Base-by-base conservation (phyloP, 2,329 filamentous ascomycete species). In the Neonectria magnoliae region DNA sequence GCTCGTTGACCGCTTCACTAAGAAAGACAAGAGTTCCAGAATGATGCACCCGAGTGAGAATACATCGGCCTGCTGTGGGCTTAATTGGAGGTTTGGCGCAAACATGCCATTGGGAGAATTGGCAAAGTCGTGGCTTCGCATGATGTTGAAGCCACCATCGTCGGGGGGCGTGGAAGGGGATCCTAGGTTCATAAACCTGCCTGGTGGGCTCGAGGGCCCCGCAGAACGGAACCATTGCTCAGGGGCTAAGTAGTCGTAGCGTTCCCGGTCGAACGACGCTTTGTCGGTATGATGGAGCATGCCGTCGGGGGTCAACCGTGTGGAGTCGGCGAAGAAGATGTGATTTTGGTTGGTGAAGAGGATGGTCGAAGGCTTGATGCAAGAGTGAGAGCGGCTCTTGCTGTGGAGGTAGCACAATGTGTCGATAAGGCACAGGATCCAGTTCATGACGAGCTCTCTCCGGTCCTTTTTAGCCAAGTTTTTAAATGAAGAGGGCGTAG, bases 41-140 rank as follows among this genome's bases (percentile, higher is more conserved):
- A 91, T 91, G 56, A 93, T 84, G 75, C 91, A 92, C 10, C 88
- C 91, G 1, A 93, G 82, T 3, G 90, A 92, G 78, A 91, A 94
- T 20, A 94, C 82, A 74, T 94, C 92, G 48, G 89, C 87, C 65
- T 87, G 85, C 67, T 87, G 86, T 3, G 84, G 82, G 67, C 86
- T 82, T 18, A 84, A 78, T 38, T 82, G 81, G 1, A 81, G 80
- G 25, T 80, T 81, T 2, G 81, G 78, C 1, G 77, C 73, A 33
- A 80, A 73, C 70, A 77, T 79, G 45, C 79, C 73, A 41, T 74
- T 73, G 13, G 77, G 74, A 27, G 70, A 71, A 44, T 60, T 66
- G 9, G 59, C 60, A 5, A 67, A 27, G 31, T 74, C 78, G 47
- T 71, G 66, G 27, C 67, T 68, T 27, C 79, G 76, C 44, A 75